phyloP scores from a whole-genome alignment of 805 yeast genomes.

The Kluyveromyces wickerhamii region DNA sequence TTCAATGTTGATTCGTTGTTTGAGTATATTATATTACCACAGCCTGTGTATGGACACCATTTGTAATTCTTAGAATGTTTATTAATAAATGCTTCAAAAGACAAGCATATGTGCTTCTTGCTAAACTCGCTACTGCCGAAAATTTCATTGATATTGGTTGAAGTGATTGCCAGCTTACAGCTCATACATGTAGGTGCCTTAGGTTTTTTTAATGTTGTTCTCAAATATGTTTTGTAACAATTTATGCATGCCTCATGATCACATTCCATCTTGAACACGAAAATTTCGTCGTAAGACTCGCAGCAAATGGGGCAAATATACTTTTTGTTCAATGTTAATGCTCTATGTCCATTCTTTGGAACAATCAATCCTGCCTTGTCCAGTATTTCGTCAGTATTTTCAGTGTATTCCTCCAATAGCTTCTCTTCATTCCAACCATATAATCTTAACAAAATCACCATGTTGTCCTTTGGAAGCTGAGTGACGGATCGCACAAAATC shows the following conservation, averaged over 20 bases:
- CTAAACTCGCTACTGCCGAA: conserved; percentile 30
- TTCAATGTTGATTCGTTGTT: conserved; percentile 22
- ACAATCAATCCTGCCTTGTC: conserved; percentile 28
- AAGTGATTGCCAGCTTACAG: conserved; percentile 35
- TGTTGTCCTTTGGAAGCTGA: conserved; percentile 23
- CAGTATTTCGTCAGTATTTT: conserved; percentile 32
- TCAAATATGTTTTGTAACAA: conserved; percentile 60
- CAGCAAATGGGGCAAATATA: conserved; percentile 68
- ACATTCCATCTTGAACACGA: conserved; percentile 44
- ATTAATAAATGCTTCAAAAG: conserved; percentile 44
- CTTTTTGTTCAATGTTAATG: conserved; percentile 15
- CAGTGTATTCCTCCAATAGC: conserved; percentile 48
- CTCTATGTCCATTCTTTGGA: conserved; percentile 7
- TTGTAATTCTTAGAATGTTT: conserved; percentile 40
- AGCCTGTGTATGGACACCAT: conserved; percentile 86
- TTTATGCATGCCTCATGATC: conserved; percentile 59
- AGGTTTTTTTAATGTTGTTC: conserved; percentile 36
- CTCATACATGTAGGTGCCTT: conserved; percentile 59
- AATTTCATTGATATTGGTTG: conserved; percentile 35
- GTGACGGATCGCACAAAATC: conserved; percentile 25
- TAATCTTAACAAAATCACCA: conserved; percentile 38
- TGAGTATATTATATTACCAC: conserved; percentile 49
- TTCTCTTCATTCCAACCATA: conserved; percentile 55
- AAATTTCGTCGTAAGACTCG: conserved; percentile 36
- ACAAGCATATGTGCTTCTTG: conserved; percentile 26